These are phyloP conservation scores for Aspergillus sparsus DNA, from an alignment of 495 filamentous ascomycete genomes.

Conservation along the genomic window DNA sequence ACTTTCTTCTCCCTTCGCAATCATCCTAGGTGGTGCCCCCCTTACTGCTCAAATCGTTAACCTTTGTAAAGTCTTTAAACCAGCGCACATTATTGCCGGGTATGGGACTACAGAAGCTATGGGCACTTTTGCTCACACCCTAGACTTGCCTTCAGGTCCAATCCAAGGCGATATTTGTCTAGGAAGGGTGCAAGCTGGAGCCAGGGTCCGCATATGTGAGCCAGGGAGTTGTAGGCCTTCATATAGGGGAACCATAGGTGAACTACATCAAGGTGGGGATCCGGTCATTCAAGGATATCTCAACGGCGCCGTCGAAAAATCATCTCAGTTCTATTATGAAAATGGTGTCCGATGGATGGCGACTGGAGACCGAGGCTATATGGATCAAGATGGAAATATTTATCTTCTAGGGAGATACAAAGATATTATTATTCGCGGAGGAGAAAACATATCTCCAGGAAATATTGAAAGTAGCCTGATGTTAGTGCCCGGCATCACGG, in stretches of 20 bases:
- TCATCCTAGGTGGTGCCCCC: constrained; percentile 36
- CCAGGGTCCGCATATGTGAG: constrained; percentile 37
- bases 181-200: constrained; percentile 33
- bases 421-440: constrained; percentile 68
- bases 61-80: constrained; percentile 28
- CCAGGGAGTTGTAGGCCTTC: constrained; percentile 28
- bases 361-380: constrained; percentile 27
- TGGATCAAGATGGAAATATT: constrained; percentile 41
- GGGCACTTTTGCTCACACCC: constrained; percentile 24
- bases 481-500: constrained; percentile 1
- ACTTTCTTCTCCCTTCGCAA: constrained; percentile 22
- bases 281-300: constrained; percentile 37
- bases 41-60: constrained; percentile 32
- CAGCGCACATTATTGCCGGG: constrained; percentile 27
- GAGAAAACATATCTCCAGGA: constrained; percentile 29
- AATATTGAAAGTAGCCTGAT: constrained; percentile 23
- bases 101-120: constrained; percentile 45
- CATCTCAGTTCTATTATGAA: constrained; percentile 32
- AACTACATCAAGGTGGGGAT: constrained; percentile 42
- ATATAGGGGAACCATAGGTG: constrained; percentile 34
- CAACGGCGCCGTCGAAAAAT: constrained; percentile 19
- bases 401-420: constrained; percentile 66
- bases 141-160: constrained; percentile 2
- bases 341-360: constrained; percentile 25
- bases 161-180: constrained; percentile 21